Conservation (phyloP, 2,329 filamentous ascomycete species). For the Diaporthe citriasiana region DNA sequence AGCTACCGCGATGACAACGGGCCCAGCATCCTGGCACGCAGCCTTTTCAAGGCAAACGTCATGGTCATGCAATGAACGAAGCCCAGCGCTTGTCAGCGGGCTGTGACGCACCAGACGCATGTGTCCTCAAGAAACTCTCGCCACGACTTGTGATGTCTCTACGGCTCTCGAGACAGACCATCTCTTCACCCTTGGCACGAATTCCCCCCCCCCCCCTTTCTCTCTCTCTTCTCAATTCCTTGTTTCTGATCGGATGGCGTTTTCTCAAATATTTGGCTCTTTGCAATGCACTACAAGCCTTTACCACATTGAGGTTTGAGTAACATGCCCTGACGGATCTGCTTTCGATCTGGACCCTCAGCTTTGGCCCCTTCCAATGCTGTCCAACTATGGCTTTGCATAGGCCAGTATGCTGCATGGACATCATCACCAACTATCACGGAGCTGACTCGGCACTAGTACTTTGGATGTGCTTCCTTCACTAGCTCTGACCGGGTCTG, state of each 20-base stretch:
- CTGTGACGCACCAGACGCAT: not conserved
- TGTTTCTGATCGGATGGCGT: not conserved
- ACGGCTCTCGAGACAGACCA: not conserved
- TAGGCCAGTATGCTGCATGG: not conserved
- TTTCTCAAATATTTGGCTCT: not conserved
- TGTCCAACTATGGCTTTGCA: not conserved
- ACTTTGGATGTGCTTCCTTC: not conserved
- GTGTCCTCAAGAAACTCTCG: not conserved
- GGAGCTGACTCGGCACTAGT: not conserved
- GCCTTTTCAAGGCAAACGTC: conserved; percentile 62
- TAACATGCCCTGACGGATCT: not conserved
- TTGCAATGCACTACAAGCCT: not conserved
- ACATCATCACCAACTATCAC: not conserved
- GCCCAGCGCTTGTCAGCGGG: no score
- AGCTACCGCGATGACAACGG: conserved; percentile 67
- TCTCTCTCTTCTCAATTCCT: not conserved
- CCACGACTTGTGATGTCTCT: not conserved
- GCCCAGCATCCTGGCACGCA: conserved; percentile 59
- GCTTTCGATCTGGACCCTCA: not conserved
- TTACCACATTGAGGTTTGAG: not conserved
- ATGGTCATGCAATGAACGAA: conserved; percentile 60
- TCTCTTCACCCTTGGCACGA: not conserved
- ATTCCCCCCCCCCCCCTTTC: no score
- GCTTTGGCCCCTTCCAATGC: not conserved
- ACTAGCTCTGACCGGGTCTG: not conserved